Evolutionary conservation across 768 basidiomycete genomes (phyloP).

Genomic region (Phanerodontia chrysosporium): DNA sequence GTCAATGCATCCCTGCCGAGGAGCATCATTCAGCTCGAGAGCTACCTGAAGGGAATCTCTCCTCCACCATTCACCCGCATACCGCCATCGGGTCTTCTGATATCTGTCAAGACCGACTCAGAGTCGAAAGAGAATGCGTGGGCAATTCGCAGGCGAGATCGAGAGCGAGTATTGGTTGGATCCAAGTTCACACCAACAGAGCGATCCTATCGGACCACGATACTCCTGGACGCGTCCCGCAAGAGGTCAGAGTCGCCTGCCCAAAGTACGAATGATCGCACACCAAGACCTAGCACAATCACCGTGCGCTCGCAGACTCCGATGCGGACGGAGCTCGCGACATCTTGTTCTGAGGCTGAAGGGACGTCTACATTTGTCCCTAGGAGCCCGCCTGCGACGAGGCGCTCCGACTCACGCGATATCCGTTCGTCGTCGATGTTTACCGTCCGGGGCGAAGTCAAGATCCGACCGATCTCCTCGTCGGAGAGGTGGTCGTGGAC

Average conservation of each 20-base stretch:
- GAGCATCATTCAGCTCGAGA: slow-evolving; percentile 69
- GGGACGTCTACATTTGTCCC: slow-evolving; percentile 1
- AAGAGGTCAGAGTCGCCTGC: slow-evolving; percentile 13
- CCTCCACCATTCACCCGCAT: slow-evolving; percentile 65
- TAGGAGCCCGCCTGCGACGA: slow-evolving; percentile 15
- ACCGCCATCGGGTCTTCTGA: slow-evolving; percentile 60
- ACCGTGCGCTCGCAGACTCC: slow-evolving; percentile 23
- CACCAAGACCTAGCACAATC: slow-evolving; percentile 39
- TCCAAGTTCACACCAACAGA: slow-evolving; percentile 49
- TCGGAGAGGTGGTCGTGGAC: slow-evolving; percentile 78
- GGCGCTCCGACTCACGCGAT: slow-evolving; percentile 32
- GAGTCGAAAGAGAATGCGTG: slow-evolving; percentile 46
- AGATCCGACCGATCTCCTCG: slow-evolving; percentile 64
- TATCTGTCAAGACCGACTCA: slow-evolving; percentile 50
- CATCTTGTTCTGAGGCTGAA: background rate
- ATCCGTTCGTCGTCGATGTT: slow-evolving; percentile 48
- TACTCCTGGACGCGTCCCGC: slow-evolving; percentile 39
- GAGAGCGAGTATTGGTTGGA: slow-evolving; percentile 50
- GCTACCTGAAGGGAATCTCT: slow-evolving; percentile 60
- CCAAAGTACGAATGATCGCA: slow-evolving; percentile 29
- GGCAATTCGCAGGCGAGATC: slow-evolving; percentile 59
- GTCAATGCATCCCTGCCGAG: slow-evolving; percentile 77
- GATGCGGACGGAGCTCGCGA: background rate
- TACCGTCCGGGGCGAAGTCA: slow-evolving; percentile 57
- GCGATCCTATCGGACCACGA: slow-evolving; percentile 45